phyloP scores from a whole-genome alignment of 192 early-diverging fungal species.

The Obelidium mucronatum region DNA sequence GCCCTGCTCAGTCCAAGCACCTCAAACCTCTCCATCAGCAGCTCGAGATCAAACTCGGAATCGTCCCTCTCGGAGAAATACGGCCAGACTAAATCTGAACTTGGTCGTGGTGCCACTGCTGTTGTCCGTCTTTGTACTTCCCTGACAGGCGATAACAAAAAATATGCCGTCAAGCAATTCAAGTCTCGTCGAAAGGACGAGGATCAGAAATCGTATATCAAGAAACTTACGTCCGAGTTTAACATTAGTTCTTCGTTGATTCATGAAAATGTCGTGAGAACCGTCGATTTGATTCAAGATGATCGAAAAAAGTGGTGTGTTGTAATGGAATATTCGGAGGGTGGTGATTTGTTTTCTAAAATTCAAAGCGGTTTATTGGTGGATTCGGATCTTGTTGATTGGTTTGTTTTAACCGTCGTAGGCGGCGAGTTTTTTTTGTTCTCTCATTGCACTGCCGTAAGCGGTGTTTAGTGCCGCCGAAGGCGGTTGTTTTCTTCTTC shows the following conservation, averaged over 20 bases:
- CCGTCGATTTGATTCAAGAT: slow-evolving; percentile 96
- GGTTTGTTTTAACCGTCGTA: slow-evolving; percentile 46
- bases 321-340: slow-evolving; percentile 94
- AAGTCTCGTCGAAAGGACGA: slow-evolving; percentile 86
- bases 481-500: no score
- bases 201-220: slow-evolving; percentile 91
- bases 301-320: slow-evolving; percentile 68
- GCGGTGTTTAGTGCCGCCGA: no score
- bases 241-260: slow-evolving; percentile 92
- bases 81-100: slow-evolving; percentile 44
- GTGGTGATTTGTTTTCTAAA: slow-evolving; percentile 88
- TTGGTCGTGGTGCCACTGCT: slow-evolving; percentile 61
- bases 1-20: no score
- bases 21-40: no score
- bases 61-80: slow-evolving; percentile 60
- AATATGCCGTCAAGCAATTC: slow-evolving; percentile 95
- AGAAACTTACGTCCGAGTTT: slow-evolving; percentile 95
- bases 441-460: no score
- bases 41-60: slow-evolving; percentile 33
- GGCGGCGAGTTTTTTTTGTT: not conserved
- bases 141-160: slow-evolving; percentile 61
- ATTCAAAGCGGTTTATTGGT: slow-evolving; percentile 82
- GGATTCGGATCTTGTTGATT: slow-evolving; percentile 76
- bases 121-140: slow-evolving; percentile 58
- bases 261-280: slow-evolving; percentile 90